A percentile compares a stretch with the other conserved stretches of the same genome.
These are phyloP conservation scores for Phanerodontia chrysosporium DNA, from an alignment of 768 basidiomycete species.

Conservation along the genomic window DNA sequence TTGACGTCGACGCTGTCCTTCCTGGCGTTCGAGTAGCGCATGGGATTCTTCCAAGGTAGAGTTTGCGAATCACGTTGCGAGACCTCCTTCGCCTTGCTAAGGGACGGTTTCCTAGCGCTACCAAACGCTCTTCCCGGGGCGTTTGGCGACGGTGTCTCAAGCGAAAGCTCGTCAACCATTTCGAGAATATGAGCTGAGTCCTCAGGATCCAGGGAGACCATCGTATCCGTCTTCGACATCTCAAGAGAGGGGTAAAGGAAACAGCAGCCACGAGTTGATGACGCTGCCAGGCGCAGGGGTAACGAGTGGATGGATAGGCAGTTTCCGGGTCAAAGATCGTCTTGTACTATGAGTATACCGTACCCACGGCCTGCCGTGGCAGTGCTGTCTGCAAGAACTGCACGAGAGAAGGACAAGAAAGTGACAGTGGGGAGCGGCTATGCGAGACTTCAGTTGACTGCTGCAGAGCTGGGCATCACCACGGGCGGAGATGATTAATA, in stretches of 20 bases:
- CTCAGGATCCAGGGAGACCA: slow-evolving; percentile 3
- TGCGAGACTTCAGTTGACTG: background rate
- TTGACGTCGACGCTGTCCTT: background rate
- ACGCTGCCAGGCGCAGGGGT: background rate
- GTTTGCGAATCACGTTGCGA: slow-evolving; percentile 7
- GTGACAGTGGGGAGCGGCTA: background rate
- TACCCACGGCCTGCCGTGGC: background rate
- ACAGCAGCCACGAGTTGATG: slow-evolving; percentile 7
- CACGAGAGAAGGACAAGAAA: background rate
- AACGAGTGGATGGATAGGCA: slow-evolving; percentile 3
- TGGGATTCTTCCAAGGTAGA: slow-evolving; percentile 5
- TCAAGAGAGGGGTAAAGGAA: background rate
- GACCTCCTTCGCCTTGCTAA: slow-evolving; percentile 12
- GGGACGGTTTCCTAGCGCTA: slow-evolving; percentile 12
- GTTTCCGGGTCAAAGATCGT: slow-evolving; percentile 7
- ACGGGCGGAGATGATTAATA: background rate
- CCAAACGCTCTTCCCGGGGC: slow-evolving; percentile 19
- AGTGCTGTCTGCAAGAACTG: background rate
- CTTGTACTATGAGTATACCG: background rate
- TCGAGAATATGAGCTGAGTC: slow-evolving; percentile 13
- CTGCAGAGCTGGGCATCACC: background rate
- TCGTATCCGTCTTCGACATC: slow-evolving; percentile 8
- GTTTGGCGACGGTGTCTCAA: slow-evolving; percentile 15
- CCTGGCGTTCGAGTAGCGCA: background rate
- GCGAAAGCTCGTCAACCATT: slow-evolving; percentile 8